Evolutionary conservation across 2,329 filamentous ascomycete genomes (phyloP).

Genomic region (Epichloe hybrida): DNA sequence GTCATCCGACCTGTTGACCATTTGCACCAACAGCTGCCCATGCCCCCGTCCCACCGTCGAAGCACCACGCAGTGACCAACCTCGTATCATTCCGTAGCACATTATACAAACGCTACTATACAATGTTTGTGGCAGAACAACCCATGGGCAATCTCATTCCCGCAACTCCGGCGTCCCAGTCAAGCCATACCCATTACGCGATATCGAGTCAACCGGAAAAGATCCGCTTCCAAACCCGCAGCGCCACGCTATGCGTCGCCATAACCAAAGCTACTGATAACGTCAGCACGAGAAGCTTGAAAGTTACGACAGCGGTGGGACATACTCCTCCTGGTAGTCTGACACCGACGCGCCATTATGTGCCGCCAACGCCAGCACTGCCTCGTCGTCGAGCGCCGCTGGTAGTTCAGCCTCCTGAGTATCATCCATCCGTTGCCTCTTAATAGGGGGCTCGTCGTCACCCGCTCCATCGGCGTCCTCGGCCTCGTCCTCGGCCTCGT

Average conservation of each 20-base stretch:
- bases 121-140: not conserved
- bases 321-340: slow-evolving; percentile 32
- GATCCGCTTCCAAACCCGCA: not conserved
- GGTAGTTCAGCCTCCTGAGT: slow-evolving; percentile 16
- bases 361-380: slow-evolving; percentile 32
- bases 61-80: not conserved
- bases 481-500: slow-evolving; percentile 6
- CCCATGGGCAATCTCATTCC: not conserved
- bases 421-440: slow-evolving; percentile 27
- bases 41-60: not conserved
- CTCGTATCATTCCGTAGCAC: not conserved
- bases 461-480: slow-evolving; percentile 14
- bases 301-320: not conserved
- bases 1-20: not conserved
- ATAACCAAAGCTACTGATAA: slow-evolving; percentile 14
- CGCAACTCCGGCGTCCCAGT: not conserved
- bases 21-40: not conserved
- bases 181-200: not conserved
- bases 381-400: slow-evolving; percentile 30
- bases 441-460: slow-evolving; percentile 23
- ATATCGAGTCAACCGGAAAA: not conserved
- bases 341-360: slow-evolving; percentile 24
- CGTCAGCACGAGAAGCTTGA: not conserved
- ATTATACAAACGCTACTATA: not conserved
- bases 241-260: slow-evolving; percentile 22